Conservation (phyloP, 495 filamentous ascomycete species). For the Hypoxylon fragiforme region DNA sequence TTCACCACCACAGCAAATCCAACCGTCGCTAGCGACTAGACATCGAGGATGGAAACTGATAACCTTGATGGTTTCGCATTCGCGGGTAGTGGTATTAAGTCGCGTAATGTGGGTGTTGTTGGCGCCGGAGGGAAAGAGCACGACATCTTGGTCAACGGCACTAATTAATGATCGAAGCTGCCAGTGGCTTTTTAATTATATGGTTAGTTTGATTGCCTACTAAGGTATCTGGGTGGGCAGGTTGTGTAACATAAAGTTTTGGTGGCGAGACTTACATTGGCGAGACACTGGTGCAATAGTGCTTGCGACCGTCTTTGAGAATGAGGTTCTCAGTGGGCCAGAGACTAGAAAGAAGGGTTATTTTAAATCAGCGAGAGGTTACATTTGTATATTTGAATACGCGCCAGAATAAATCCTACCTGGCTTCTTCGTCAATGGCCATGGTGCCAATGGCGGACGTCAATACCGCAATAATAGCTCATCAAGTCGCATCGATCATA, state of each 20-base stretch:
- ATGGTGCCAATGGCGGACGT: slow-evolving; percentile 45
- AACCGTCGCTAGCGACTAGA: slow-evolving; percentile 79
- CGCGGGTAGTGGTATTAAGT: slow-evolving; percentile 70
- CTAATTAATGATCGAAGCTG: slow-evolving; percentile 92
- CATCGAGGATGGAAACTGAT: slow-evolving; percentile 84
- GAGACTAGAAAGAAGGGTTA: slow-evolving; percentile 35
- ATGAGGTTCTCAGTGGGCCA: slow-evolving; percentile 59
- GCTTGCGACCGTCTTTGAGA: slow-evolving; percentile 66
- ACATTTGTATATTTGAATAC: too few relatives aligned
- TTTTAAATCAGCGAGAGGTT: background rate
- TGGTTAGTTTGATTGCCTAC: slow-evolving; percentile 15
- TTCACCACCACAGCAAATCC: slow-evolving; percentile 88
- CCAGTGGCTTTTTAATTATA: slow-evolving; percentile 65
- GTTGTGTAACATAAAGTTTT: too few relatives aligned
- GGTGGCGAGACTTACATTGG: slow-evolving; percentile 60
- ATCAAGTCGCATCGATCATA: slow-evolving; percentile 41
- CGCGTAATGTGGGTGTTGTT: slow-evolving; percentile 64
- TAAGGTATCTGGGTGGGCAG: slow-evolving; percentile 21
- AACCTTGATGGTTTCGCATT: slow-evolving; percentile 72
- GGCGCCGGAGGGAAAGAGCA: slow-evolving; percentile 80
- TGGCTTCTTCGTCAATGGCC: slow-evolving; percentile 54
- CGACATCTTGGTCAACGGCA: slow-evolving; percentile 68
- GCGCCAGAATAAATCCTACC: slow-evolving; percentile 43
- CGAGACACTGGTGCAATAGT: slow-evolving; percentile 75
- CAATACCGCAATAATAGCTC: slow-evolving; percentile 27